Percentiles rank a stretch among this genome's conserved stretches.
These are phyloP conservation scores for Populus pruinosa DNA, from an alignment of 345 rosid species.

Conservation along the genomic window DNA sequence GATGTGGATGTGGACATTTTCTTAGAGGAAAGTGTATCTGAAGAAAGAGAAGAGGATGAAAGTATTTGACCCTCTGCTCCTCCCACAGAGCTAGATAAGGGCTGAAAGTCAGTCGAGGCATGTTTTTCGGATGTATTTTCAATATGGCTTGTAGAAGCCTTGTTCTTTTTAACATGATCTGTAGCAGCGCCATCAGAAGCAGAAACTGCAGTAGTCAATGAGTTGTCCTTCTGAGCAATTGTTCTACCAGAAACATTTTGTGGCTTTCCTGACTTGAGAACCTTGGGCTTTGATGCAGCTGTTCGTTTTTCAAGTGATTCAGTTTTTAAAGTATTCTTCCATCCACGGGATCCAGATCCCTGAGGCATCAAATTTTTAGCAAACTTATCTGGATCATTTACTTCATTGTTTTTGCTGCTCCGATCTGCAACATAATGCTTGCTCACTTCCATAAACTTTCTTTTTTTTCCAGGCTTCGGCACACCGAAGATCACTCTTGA, in stretches of 20 bases:
- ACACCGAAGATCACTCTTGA: constrained; percentile 76
- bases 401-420: constrained; percentile 38
- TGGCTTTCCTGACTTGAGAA: constrained; percentile 53
- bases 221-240: constrained; percentile 43
- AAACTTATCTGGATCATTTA: constrained; percentile 61
- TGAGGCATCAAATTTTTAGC: constrained; percentile 64
- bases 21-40: constrained; percentile 37
- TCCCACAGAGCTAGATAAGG: constrained; percentile 43
- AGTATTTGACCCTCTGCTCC: constrained; percentile 45
- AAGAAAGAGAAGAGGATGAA: constrained; percentile 43
- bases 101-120: constrained; percentile 27
- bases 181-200: constrained; percentile 31
- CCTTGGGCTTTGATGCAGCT: constrained; percentile 50
- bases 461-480: constrained; percentile 96
- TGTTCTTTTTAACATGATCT: constrained; percentile 40
- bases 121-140: constrained; percentile 42
- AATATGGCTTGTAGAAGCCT: constrained; percentile 36
- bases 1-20: constrained; percentile 13
- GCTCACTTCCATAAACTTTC: constrained; percentile 98
- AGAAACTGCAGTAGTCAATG: constrained; percentile 29
- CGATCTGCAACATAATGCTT: constrained; percentile 71
- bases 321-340: constrained; percentile 49
- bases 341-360: constrained; percentile 55
- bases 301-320: constrained; percentile 58
- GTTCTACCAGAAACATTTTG: constrained; percentile 44